phyloP scores from a whole-genome alignment of 2,329 filamentous ascomycete genomes.

The Beauveria asiatica region DNA sequence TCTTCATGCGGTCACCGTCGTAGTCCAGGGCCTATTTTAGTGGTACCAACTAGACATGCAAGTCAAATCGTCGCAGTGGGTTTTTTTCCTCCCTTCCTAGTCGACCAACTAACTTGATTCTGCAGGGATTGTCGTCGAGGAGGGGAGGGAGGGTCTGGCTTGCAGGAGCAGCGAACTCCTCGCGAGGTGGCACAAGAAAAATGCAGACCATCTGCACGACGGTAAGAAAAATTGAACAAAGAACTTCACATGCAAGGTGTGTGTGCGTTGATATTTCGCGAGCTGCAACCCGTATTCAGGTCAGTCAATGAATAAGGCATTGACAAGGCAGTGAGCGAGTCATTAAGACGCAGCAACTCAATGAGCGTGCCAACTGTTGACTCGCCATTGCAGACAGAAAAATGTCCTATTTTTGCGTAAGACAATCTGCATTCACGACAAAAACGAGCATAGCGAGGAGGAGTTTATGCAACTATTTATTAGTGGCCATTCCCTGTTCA shows the following conservation, averaged over 20 bases:
- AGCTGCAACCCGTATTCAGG: neutral
- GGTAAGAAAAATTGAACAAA: neutral
- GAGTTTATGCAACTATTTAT: neutral
- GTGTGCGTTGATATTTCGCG: neutral
- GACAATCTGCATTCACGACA: neutral
- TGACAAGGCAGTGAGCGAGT: neutral
- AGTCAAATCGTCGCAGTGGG: neutral
- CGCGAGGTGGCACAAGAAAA: neutral
- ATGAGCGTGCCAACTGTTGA: neutral
- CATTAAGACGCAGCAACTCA: neutral
- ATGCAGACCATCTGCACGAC: neutral
- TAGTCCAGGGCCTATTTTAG: neutral
- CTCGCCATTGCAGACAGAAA: neutral
- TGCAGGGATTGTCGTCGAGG: neutral
- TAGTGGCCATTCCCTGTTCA: neutral
- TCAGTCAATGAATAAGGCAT: too few relatives aligned
- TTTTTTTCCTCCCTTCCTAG: neutral
- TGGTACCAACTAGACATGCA: neutral
- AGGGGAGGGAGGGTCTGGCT: neutral
- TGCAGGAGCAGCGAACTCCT: constrained; percentile 5
- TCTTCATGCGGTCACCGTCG: neutral
- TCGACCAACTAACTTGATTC: too few relatives aligned
- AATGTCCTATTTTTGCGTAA: too few relatives aligned
- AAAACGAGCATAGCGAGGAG: neutral
- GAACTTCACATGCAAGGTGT: neutral